Conservation (phyloP, 1,284 basidiomycete genomes). For the Porodaedalea pini region DNA sequence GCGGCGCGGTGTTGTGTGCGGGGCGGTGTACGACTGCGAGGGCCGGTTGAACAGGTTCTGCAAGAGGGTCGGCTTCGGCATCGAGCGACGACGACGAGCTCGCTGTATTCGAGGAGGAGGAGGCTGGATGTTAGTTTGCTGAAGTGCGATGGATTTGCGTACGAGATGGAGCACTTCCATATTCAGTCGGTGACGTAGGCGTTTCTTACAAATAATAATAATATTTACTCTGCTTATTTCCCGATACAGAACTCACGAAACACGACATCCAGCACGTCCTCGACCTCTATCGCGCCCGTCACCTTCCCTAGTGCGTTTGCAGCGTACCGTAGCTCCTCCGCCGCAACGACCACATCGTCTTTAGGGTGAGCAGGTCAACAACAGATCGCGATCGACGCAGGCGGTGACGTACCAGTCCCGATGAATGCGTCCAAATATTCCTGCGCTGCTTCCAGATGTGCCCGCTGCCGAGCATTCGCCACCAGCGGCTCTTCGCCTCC, state of each 20-base stretch:
- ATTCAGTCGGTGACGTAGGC: neutral
- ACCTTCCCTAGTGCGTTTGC: conserved; percentile 77
- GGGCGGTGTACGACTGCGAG: conserved; percentile 50
- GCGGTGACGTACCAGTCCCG: conserved; percentile 39
- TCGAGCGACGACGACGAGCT: conserved; percentile 23
- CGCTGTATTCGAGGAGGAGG: neutral
- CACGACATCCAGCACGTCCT: conserved; percentile 78
- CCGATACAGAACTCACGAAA: conserved; percentile 87
- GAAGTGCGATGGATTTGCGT: neutral
- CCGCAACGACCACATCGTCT: conserved; percentile 71
- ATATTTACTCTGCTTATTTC: conserved; percentile 43
- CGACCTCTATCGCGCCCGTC: conserved; percentile 68
- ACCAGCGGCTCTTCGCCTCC: conserved; percentile 44
- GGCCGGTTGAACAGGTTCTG: conserved; percentile 55
- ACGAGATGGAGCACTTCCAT: neutral
- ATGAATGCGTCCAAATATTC: conserved; percentile 67
- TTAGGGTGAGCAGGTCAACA: neutral
- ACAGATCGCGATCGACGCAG: conserved; percentile 25
- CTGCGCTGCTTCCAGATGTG: conserved; percentile 66
- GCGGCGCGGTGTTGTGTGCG: conserved; percentile 30
- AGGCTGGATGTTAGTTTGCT: neutral
- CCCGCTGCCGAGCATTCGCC: conserved; percentile 75
- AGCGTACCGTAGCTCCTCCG: conserved; percentile 84
- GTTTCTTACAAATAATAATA: neutral
- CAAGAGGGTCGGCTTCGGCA: conserved; percentile 56